phyloP scores from a whole-genome alignment of 805 yeast genomes.

The Candida nonsorbophila region DNA sequence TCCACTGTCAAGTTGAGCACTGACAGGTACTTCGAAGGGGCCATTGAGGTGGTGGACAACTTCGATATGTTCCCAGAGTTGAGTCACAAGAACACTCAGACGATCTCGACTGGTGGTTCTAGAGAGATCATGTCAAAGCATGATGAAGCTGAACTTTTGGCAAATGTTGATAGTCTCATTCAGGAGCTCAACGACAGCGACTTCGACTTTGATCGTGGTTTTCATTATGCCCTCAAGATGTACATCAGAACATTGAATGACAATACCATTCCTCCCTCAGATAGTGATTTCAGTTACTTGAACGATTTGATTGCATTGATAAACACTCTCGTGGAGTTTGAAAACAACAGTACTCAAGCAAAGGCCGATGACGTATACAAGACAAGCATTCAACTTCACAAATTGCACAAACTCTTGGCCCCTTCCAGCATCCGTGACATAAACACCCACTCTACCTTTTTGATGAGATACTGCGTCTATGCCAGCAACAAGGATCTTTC shows the following conservation, averaged over 20 bases:
- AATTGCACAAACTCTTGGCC: slow-evolving; percentile 17
- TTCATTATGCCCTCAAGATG: slow-evolving; percentile 1
- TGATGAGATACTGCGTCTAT: slow-evolving; percentile 24
- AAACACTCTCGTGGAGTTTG: slow-evolving; percentile 22
- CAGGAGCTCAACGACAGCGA: slow-evolving; percentile 9
- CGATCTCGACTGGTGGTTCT: no score
- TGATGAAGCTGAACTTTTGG: slow-evolving; percentile 6
- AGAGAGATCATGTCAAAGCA: slow-evolving; percentile 1
- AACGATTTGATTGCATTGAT: slow-evolving; percentile 9
- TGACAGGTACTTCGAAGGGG: no score
- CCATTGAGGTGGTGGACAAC: no score
- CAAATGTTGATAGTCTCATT: slow-evolving; percentile 4
- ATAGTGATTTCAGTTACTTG: slow-evolving; percentile 6
- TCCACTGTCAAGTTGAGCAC: no score
- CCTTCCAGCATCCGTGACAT: slow-evolving; percentile 1
- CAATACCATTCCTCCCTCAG: slow-evolving; percentile 2
- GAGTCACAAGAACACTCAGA: no score
- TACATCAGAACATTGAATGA: slow-evolving; percentile 4
- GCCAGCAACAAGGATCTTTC: slow-evolving; percentile 8
- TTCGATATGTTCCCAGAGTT: no score
- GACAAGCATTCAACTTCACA: slow-evolving; percentile 16
- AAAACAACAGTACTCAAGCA: slow-evolving; percentile 14
- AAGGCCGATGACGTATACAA: slow-evolving; percentile 12
- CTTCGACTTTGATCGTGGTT: slow-evolving; percentile 9
- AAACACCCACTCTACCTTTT: slow-evolving; percentile 13